These are phyloP conservation scores for Fonsecaea monophora DNA, from an alignment of 2,329 filamentous ascomycete species.

Conservation along the genomic window DNA sequence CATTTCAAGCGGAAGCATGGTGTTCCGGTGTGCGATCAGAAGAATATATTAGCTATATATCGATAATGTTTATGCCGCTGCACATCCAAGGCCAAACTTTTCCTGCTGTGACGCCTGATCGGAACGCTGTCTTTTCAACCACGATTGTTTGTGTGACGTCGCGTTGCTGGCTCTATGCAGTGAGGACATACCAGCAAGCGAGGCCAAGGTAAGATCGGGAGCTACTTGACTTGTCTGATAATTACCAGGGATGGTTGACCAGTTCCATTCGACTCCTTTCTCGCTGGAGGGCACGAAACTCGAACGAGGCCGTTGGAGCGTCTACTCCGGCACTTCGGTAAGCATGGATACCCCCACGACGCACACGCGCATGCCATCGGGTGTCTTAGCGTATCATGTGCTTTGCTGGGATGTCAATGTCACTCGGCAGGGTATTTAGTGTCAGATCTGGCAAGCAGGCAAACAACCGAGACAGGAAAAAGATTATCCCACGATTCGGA, in stretches of 20 bases:
- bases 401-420: neutral
- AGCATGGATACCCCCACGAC: constrained; percentile 1
- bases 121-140: neutral
- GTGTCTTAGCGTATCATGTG: neutral
- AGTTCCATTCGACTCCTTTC: neutral
- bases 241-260: neutral
- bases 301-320: neutral
- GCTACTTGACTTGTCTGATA: neutral
- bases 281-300: neutral
- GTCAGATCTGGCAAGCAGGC: constrained; percentile 3
- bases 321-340: neutral
- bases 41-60: constrained; percentile 12
- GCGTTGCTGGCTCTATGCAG: neutral
- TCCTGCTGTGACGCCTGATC: neutral
- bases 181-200: neutral
- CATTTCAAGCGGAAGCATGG: neutral
- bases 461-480: constrained; percentile 22
- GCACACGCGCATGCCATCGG: neutral
- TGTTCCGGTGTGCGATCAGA: neutral
- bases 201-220: neutral
- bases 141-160: neutral
- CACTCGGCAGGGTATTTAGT: neutral
- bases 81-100: neutral
- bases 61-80: constrained; percentile 23
- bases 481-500: constrained; percentile 17